These are phyloP conservation scores for Pythium plurisporium DNA, from an alignment of 352 stramenopile genomes.

Conservation along the genomic window DNA sequence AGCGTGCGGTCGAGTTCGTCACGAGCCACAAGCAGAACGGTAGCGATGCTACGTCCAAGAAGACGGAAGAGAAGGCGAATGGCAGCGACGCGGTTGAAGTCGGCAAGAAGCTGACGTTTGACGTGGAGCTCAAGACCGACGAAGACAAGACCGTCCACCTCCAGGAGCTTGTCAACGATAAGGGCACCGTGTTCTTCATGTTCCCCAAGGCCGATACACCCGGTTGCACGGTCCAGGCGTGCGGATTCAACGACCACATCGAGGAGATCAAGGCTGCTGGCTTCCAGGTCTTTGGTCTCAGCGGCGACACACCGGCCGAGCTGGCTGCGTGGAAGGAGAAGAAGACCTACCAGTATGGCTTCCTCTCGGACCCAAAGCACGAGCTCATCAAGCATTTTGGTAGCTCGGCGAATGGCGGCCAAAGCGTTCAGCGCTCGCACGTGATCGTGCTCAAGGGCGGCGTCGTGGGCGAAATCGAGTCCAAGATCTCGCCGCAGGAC, in stretches of 20 bases:
- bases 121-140: slow-evolving; percentile 68
- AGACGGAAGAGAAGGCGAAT: slow-evolving; percentile 5
- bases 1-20: slow-evolving; percentile 68
- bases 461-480: slow-evolving; percentile 65
- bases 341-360: slow-evolving; percentile 75
- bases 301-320: slow-evolving; percentile 58
- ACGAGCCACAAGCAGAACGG: slow-evolving; percentile 35
- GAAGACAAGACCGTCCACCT: slow-evolving; percentile 50
- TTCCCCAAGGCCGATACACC: slow-evolving; percentile 84
- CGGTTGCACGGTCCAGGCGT: slow-evolving; percentile 79
- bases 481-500: slow-evolving; percentile 69
- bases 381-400: slow-evolving; percentile 75
- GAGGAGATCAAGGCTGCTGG: slow-evolving; percentile 65
- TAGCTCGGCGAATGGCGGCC: slow-evolving; percentile 57
- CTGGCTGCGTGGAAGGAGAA: slow-evolving; percentile 74
- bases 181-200: slow-evolving; percentile 86
- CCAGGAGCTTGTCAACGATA: slow-evolving; percentile 67
- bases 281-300: slow-evolving; percentile 82
- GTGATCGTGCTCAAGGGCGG: slow-evolving; percentile 78
- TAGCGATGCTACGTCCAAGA: neutral
- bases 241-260: slow-evolving; percentile 82
- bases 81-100: slow-evolving; percentile 25
- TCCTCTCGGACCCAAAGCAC: slow-evolving; percentile 80
- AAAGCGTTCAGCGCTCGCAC: slow-evolving; percentile 75
- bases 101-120: slow-evolving; percentile 45